Percentiles rank a stretch among this genome's conserved stretches.
phyloP scores from a whole-genome alignment of 805 yeast species.

The Blastobotrys parvus region DNA sequence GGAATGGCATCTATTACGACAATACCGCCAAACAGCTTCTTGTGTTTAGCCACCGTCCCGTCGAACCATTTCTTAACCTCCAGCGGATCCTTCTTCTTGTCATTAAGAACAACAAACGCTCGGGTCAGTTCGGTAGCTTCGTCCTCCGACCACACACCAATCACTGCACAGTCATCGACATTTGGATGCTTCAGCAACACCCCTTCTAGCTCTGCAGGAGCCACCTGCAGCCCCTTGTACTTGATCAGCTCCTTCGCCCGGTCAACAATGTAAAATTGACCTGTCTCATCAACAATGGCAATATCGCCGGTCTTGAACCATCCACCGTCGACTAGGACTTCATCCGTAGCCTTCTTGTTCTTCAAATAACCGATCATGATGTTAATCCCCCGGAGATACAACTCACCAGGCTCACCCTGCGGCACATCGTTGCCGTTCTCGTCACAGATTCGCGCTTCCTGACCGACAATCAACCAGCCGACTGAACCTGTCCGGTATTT shows the following conservation, averaged over 20 bases:
- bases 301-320: conserved; percentile 58
- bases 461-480: conserved; percentile 34
- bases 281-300: conserved; percentile 32
- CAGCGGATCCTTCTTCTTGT: conserved; percentile 16
- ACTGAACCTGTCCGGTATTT: conserved; percentile 40
- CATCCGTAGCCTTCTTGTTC: conserved; percentile 41
- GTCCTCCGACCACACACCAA: conserved; percentile 61
- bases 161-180: conserved; percentile 85
- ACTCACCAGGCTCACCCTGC: conserved; percentile 43
- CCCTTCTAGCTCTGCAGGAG: conserved; percentile 91
- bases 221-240: conserved; percentile 73
- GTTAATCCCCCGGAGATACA: conserved; percentile 49
- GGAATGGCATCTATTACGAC: conserved; percentile 76
- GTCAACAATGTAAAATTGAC: conserved; percentile 42
- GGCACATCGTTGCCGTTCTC: conserved; percentile 41
- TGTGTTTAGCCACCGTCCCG: conserved; percentile 29
- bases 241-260: conserved; percentile 64
- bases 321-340: conserved; percentile 38
- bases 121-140: conserved; percentile 61
- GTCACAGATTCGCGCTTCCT: conserved; percentile 42
- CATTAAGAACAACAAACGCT: conserved; percentile 26
- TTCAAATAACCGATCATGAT: conserved; percentile 44
- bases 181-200: conserved; percentile 62
- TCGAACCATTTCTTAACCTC: conserved; percentile 29
- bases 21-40: conserved; percentile 38